Base-by-base conservation (phyloP, 2,329 filamentous ascomycete species). In the Pseudogymnoascus pannorum region DNA sequence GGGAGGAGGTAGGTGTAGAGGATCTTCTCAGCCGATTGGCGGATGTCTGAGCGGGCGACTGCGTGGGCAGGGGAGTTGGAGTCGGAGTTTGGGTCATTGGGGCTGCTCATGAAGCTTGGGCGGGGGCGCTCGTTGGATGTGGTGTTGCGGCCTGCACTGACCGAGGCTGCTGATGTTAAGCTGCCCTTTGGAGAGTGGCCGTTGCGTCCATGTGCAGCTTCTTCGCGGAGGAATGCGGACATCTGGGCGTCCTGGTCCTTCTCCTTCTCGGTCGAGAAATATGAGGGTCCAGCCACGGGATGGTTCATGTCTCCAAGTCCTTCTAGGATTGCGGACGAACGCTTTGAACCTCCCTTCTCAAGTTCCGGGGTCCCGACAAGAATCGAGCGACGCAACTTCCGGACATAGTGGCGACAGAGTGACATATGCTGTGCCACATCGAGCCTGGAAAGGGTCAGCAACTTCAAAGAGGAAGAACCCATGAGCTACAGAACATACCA, bases 341-440 rank as follows among this genome's bases (percentile, higher is more conserved):
- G 84, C 76, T 93, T 95, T 64, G 91, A 95, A 61, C 84, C 83
- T 51, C 81, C 79, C 73, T 88, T 92, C 68, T 96, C 91, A 60
- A 91, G 81, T 66, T 99, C 94, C 12, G 94, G 94, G 0, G 94
- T 99, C 44, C 91, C 90, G 63, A 97, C 85, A 58, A 99, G 85
- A 64, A 97, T 92, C 22, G 93, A 97, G 66, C 94, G 84, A 67
- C 94, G 89, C 60, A 99, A 83, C 75, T 97, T 92, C 71, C 94
- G 91, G 18, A 99, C 94, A 77, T 97, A 99, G 75, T 97, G 92
- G 58, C 95, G 89, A 74, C 91, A 99, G 62, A 99, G 83, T 20
- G 93, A 96, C 88, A 97, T 97, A 77, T 99, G 94, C 73, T 99
- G 94, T 14, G 94, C 93, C 63, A 99, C 94, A 86, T 99, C 94